Evolutionary conservation across 2,329 filamentous ascomycete genomes (phyloP).

Genomic region (Colletotrichum sp.): DNA sequence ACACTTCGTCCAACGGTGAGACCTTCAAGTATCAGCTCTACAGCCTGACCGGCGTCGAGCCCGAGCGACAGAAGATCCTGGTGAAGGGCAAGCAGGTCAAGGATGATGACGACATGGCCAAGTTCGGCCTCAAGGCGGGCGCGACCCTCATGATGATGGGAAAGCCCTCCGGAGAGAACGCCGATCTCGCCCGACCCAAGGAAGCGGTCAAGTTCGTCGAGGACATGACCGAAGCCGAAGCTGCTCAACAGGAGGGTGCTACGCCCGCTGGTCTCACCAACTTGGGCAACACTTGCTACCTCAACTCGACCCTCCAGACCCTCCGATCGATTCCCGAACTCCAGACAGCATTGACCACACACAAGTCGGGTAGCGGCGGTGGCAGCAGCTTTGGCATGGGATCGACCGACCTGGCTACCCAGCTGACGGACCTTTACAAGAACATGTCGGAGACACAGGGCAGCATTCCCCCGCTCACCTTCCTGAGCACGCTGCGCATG

Average conservation of each 20-base stretch:
- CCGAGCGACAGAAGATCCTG: conserved; percentile 93
- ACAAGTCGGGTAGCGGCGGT: conserved; percentile 49
- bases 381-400: conserved; percentile 47
- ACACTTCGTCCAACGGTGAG: conserved; percentile 83
- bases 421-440: conserved; percentile 84
- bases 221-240: conserved; percentile 96
- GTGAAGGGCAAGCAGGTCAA: conserved; percentile 95
- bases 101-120: conserved; percentile 87
- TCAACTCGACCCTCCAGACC: conserved; percentile 96
- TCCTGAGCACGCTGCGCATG: conserved; percentile 79
- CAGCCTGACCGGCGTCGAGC: conserved; percentile 94
- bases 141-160: conserved; percentile 98
- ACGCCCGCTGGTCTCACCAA: conserved; percentile 90
- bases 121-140: conserved; percentile 83
- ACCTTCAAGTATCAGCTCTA: conserved; percentile 96
- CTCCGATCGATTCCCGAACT: conserved; percentile 90
- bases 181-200: conserved; percentile 72
- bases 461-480: conserved; percentile 82
- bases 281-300: conserved; percentile 96
- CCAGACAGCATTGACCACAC: conserved; percentile 76
- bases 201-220: conserved; percentile 89
- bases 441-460: conserved; percentile 90
- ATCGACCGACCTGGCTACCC: conserved; percentile 33
- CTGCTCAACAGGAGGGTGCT: conserved; percentile 81
- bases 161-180: conserved; percentile 73